Percentiles rank a stretch among this genome's conserved stretches.
phyloP scores from a whole-genome alignment of 2,329 filamentous ascomycete genomes.

The Microascus cirrosus region DNA sequence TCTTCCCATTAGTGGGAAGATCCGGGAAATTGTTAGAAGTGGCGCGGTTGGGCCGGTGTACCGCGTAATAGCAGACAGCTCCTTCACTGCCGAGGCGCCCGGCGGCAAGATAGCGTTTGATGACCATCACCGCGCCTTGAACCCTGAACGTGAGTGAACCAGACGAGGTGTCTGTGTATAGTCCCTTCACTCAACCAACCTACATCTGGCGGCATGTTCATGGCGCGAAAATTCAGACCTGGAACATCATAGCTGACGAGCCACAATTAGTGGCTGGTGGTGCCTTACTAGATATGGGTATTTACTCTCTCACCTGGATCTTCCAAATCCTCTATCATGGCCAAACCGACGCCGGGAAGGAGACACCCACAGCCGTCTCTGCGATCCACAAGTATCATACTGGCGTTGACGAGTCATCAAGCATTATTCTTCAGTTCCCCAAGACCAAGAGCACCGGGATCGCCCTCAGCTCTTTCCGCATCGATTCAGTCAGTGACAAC shows the following conservation, averaged over 20 bases:
- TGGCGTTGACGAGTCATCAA: constrained; percentile 1
- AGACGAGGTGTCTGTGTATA: background rate
- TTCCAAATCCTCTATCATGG: constrained; percentile 4
- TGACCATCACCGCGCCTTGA: too few relatives aligned
- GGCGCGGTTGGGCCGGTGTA: too few relatives aligned
- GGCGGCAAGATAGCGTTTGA: too few relatives aligned
- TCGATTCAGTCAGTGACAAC: background rate
- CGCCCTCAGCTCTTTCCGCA: constrained; percentile 1
- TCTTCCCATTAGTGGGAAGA: constrained; percentile 22
- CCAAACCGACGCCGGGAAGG: background rate
- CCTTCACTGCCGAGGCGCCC: too few relatives aligned
- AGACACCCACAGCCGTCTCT: constrained; percentile 1
- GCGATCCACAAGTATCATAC: background rate
- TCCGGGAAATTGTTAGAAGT: constrained; percentile 18
- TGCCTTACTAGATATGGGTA: constrained; percentile 18
- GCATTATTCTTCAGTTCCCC: constrained; percentile 5
- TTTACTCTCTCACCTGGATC: constrained; percentile 17
- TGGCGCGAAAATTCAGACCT: too few relatives aligned
- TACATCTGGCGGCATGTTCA: too few relatives aligned
- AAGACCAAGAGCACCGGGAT: constrained; percentile 2
- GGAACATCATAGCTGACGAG: too few relatives aligned
- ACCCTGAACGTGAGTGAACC: too few relatives aligned
- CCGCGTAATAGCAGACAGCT: too few relatives aligned
- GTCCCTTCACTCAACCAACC: too few relatives aligned
- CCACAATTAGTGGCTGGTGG: constrained; percentile 14